Base-by-base conservation (phyloP, 371 early-diverging fungal genomes). In the Mucor irregularis region DNA sequence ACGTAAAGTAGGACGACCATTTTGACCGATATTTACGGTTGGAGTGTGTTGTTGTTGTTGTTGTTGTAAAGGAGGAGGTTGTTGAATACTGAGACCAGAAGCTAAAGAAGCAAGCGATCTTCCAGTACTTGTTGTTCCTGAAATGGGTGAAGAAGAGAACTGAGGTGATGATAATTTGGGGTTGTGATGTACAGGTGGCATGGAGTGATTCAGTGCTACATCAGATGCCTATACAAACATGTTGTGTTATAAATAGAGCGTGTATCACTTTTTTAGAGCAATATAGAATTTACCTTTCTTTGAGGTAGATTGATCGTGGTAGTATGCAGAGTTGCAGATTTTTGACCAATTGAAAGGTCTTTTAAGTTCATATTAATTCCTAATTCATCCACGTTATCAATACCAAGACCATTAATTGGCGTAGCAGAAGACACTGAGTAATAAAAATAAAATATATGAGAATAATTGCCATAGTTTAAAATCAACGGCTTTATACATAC, bases 41-140 rank as follows among this genome's bases (percentile, higher is more conserved):
- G 30, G 4, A 3, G 46, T 19, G 5, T 40, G 47, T 4, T 19
- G 53, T 34, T 56, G 49, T 14, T 47, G 52, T 29, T 45, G 40
- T 50, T 42, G 57, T 7, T 39, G 49, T 9, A 28, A 33, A 6
- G 53, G 30, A 13, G 60, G 54, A 4, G 61, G 62, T 21, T 43
- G 67, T 39, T 77, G 78, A 4, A 77, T 61, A 39, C 61, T 64
- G 5, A 67, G 19, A 10, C 74, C 75, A 3, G 73, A 73, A 10
- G 78, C 73, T 10, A 78, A 55, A 1, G 75, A 72, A 3, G 64
- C 67, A 26, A 78, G 39, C 2, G 75, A 72, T 34, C 49, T 68
- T 8, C 67, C 74, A 0, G 64, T 53, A 17, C 67, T 73, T 30
- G 57, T n/a, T 64, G 51, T 62, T 19, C 71, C 74, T 16, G 74